Base-by-base conservation (phyloP, 768 basidiomycete species). In the Collybiopsis confluens region DNA sequence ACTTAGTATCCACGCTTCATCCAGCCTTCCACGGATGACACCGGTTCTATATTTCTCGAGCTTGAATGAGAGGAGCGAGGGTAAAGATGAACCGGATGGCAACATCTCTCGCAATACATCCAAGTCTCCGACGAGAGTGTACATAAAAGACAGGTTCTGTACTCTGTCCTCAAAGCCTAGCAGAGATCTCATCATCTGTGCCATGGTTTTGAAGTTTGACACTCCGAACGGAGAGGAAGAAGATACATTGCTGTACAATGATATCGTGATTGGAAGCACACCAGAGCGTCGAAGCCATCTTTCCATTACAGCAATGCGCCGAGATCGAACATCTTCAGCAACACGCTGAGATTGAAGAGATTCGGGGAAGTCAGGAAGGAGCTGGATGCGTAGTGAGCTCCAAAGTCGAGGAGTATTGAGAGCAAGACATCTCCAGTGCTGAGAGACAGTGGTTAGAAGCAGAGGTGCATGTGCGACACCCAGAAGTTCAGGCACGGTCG, bases 341-440 rank as follows among this genome's bases (percentile, higher is more conserved):
- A n/a, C n/a, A n/a, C n/a, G n/a, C n/a, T n/a, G n/a, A n/a, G n/a
- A n/a, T n/a, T n/a, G n/a, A n/a, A n/a, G n/a, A 20, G 13, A 16
- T 5, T 15, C 38, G n/a, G 18, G 15, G 13, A 40, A 16, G 16
- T 40, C 8, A 16, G 38, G 38, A 40, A n/a, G 47, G 33, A 30
- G 13, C n/a, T 35, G 18, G 46, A 61, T 54, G 30, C 47, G 53
- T 8, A 66, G 21, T 21, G 59, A 59, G 38, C 59, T 58, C 68
- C 68, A 69, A 9, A 69, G 52, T 11, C 59, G 56, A 5, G 68
- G 67, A 3, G 57, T 64, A 1, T 58, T 42, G 18, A 69, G 15
- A 11, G 63, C 60, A 1, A 64, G 55, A 10, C 56, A 45, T 27
- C 67, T 56, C 68, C 68, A 70, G 2, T 52, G 30, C 8, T 60